Base-by-base conservation (phyloP, 441 rosid species). In the Adansonia grandidieri region DNA sequence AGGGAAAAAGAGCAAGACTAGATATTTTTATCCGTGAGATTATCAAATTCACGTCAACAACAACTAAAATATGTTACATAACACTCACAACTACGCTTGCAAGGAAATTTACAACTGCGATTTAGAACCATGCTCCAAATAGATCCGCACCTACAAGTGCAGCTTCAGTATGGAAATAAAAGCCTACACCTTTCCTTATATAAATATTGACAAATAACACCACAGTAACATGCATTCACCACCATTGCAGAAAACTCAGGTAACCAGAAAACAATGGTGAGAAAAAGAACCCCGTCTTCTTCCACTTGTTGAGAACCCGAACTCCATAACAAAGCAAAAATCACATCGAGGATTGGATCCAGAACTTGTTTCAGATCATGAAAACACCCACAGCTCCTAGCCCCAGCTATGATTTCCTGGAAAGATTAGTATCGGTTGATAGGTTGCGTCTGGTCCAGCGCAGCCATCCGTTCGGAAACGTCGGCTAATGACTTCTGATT, bases 391-490 rank as follows among this genome's bases (percentile, higher is more conserved):
- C 77, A 9, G 42, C 68, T 73, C 73, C 75, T 19, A 79, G 50
- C 37, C 22, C 40, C 40, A 6, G 28, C 24, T 17, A 57, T 14
- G 15, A 13, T 14, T 14, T 51, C 57, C 4, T 51, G n/a, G 14
- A 51, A 51, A 51, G 13, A 11, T 48, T 51, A 51, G 57, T 1
- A 13, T 77, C 61, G 72, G 78, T 75, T 79, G 54, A 80, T 75
- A 15, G 89, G 85, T 80, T 82, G 85, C 48, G 82, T 78, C 75
- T 81, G 80, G 82, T 87, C 92, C 82, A 80, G 90, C 78, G 89
- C 84, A 42, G 98, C 96, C 96, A 95, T 87, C 87, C 97, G 89
- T 88, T 95, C 97, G 0, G 94, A 93, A 63, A 93, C 91, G 84
- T 91, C 87, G n/a, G 97, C 89, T 82, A 95, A 76, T 6, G 97